Evolutionary conservation across 2,329 filamentous ascomycete species (phyloP), one percentile per base, ranked within the genome.

Genomic region (Celoporthe dispersa): DNA sequence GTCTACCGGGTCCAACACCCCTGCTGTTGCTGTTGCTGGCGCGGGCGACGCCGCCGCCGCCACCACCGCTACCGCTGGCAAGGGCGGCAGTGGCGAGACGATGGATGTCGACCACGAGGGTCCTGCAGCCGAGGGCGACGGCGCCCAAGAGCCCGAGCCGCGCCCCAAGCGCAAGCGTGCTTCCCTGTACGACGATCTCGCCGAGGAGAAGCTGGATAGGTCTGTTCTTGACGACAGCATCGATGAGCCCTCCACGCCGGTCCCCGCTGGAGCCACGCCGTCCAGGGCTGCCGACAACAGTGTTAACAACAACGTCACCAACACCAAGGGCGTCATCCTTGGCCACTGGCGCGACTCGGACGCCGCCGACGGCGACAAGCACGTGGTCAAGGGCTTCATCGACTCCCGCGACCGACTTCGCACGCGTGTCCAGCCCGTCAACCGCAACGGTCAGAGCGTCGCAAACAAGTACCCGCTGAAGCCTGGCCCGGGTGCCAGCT

Each of bases 351-450:
- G 88, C 65, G 86, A 89, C 64, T 90, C 88, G 0, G 79, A 80
- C 3, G 84, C 87, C 0, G 83, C 84, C 0, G 78, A 81, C 9
- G 78, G 79, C 2, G 82, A 83, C 19, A 89, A 88, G 75, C 88
- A 90, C 75, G 83, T 84, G 0, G 86, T 90, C 0, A 85, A 88
- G 64, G 88, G 88, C 6, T 90, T 90, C 71, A 90, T 90, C 64
- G 88, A 91, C 71, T 81, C 87, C 14, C 81, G 87, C 25, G 88
- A 90, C 67, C 83, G 88, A 1, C 82, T 91, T 1, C 86, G 88
- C 35, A 90, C 88, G 2, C 84, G 87, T 8, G 85, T 90, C 51
- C 85, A 88, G 74, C 79, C 81, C 0, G 79, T 81, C 64, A 87
- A 84, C 60, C 82, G 84, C 31, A 75, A 79, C 2, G 86, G 86